Evolutionary conservation across 768 basidiomycete species (phyloP), one percentile per base, ranked within the genome.

Genomic region (Tulasnella sp.): DNA sequence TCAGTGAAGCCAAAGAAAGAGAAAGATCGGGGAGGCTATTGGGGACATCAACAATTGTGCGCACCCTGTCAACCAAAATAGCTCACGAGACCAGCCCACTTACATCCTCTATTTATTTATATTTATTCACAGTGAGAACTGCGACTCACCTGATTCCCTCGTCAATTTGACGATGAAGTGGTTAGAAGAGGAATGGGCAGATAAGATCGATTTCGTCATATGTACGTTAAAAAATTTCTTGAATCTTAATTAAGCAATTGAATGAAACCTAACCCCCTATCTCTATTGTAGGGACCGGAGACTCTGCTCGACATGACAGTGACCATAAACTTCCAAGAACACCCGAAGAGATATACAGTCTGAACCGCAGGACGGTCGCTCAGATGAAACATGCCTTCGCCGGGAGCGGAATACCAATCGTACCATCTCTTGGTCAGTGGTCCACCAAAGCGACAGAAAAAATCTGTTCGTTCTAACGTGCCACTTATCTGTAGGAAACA

Each of bases 191-290:
- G 78, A 88, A 62, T 93, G 88, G 89, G 79, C 83, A 43, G 76
- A 80, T 61, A 82, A 93, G 65, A 79, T 96, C 41, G 92, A 96
- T 68, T 96, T 94, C 69, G 89, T 96, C 30, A 76, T 96, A 34
- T 93, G 88, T 86, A 67, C 65, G 78, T 74, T 19, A 48, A 63
- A 8, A 3, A 8, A 4, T n/a, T 10, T 51, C 63, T 43, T 41
- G 4, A 13, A 26, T 3, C 43, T 10, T 41, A 24, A 34, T 34
- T 19, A 30, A 1, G 17, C 5, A 55, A 34, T 17, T 21, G 53
- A 55, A 5, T 19, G 10, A 61, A n/a, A n/a, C n/a, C n/a, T n/a
- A n/a, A 44, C 45, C 26, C 58, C 51, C 19, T 13, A 27, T 17
- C 15, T 61, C 24, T 60, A 10, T 55, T 2, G 17, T 27, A 68